These are phyloP conservation scores for Boletellus deceptivus DNA, from an alignment of 1,284 basidiomycete genomes.

Conservation along the genomic window DNA sequence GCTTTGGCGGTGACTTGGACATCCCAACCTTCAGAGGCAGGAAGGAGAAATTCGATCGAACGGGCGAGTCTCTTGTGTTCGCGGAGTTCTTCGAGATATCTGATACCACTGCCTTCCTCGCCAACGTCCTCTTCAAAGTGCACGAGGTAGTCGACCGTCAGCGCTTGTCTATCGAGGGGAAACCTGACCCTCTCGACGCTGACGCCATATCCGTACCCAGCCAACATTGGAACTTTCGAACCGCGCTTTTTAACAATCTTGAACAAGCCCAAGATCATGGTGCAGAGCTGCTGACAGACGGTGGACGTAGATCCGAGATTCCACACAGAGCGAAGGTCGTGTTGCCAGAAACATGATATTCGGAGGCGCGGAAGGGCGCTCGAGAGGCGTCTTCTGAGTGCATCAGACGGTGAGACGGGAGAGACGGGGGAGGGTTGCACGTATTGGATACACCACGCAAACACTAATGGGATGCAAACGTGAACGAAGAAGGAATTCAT, in stretches of 20 bases:
- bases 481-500: constrained; percentile 13
- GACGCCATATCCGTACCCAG: constrained; percentile 81
- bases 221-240: constrained; percentile 70
- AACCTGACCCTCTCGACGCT: constrained; percentile 76
- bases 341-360: constrained; percentile 93
- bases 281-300: constrained; percentile 71
- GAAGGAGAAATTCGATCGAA: constrained; percentile 78
- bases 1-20: constrained; percentile 72
- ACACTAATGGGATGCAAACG: constrained; percentile 49
- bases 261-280: constrained; percentile 77
- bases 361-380: constrained; percentile 47
- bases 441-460: constrained; percentile 90
- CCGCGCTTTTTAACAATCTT: constrained; percentile 76
- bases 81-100: constrained; percentile 57
- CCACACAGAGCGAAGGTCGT: constrained; percentile 91
- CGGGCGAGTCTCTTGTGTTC: constrained; percentile 70
- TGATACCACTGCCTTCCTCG: constrained; percentile 34
- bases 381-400: constrained; percentile 35
- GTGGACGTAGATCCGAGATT: constrained; percentile 62
- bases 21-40: constrained; percentile 87
- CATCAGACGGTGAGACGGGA: constrained; percentile 35
- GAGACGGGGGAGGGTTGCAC: constrained; percentile 43
- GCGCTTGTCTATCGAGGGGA: constrained; percentile 77
- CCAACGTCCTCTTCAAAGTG: constrained; percentile 60
- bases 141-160: constrained; percentile 85